phyloP scores from a whole-genome alignment of 2,329 filamentous ascomycete species.

The Ceratocystis albifundus region DNA sequence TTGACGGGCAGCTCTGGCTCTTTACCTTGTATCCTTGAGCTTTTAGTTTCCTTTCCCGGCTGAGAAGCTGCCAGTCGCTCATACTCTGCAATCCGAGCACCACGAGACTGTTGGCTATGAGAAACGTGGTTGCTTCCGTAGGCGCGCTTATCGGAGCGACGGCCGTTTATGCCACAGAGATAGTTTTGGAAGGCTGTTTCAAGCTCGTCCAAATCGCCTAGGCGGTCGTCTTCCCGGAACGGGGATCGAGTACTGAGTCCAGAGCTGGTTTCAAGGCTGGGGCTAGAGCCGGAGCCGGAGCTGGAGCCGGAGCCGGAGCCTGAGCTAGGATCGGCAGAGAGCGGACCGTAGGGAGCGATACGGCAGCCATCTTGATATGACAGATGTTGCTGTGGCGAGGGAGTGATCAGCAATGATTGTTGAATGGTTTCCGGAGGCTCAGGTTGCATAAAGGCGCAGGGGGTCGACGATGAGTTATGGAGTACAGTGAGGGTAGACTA shows the following conservation, averaged over 20 bases:
- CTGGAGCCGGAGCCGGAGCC: not conserved
- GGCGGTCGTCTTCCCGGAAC: not conserved
- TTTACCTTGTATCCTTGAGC: not conserved
- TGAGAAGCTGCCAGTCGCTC: not conserved
- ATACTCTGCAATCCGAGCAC: not conserved
- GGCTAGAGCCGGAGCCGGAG: not conserved
- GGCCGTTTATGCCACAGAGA: slow-evolving; percentile 6
- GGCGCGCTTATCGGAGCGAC: not conserved
- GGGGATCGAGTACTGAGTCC: not conserved
- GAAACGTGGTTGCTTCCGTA: not conserved
- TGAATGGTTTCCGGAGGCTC: not conserved
- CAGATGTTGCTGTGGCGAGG: slow-evolving; percentile 1
- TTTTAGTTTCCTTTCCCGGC: not conserved
- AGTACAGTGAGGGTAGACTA: not conserved
- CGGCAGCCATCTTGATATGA: slow-evolving; percentile 8
- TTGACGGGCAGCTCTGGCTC: not conserved
- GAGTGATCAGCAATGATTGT: not conserved
- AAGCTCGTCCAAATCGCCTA: slow-evolving; percentile 8
- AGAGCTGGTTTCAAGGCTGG: not conserved
- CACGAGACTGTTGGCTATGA: not conserved
- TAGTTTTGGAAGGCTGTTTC: slow-evolving; percentile 13
- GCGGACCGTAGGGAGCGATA: not conserved
- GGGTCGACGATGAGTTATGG: not conserved
- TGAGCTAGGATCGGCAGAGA: not conserved
- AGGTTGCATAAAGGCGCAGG: slow-evolving; percentile 14